A percentile compares a stretch with the other conserved stretches of the same genome.
These are phyloP conservation scores for Fusarium setosum DNA, from an alignment of 2,329 filamentous ascomycete species.

Conservation along the genomic window DNA sequence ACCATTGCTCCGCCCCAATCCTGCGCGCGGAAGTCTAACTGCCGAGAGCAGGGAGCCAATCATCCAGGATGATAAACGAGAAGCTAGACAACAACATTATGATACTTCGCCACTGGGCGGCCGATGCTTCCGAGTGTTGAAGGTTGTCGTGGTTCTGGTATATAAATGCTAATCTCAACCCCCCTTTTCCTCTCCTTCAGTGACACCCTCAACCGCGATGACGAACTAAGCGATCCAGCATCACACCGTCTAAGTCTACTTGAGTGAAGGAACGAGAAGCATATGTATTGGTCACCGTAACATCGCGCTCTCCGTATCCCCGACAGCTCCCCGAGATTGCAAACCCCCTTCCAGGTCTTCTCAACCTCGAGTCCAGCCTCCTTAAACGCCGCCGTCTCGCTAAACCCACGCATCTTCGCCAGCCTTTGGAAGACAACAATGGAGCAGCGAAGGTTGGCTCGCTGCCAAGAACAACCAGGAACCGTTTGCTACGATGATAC, in stretches of 20 bases:
- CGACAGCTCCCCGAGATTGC: constrained; percentile 68
- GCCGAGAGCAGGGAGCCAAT: constrained; percentile 17
- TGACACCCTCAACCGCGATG: neutral
- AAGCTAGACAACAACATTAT: neutral
- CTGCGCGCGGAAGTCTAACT: constrained; percentile 19
- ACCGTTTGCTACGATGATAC: constrained; percentile 77
- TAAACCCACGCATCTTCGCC: constrained; percentile 73
- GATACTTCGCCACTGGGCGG: constrained; percentile 25
- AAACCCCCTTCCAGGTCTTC: constrained; percentile 76
- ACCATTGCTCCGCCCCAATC: constrained; percentile 19
- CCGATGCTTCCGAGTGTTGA: neutral
- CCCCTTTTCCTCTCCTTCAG: neutral
- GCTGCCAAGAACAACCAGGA: constrained; percentile 81
- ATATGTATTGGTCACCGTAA: constrained; percentile 74
- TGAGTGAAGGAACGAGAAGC: constrained; percentile 71
- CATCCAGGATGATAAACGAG: neutral
- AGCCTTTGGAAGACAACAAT: constrained; percentile 72
- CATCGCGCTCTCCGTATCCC: constrained; percentile 70
- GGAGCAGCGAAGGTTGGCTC: constrained; percentile 72
- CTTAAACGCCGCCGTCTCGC: constrained; percentile 58
- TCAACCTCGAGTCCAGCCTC: constrained; percentile 69
- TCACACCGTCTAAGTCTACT: constrained; percentile 45
- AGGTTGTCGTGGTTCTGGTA: constrained; percentile 1
- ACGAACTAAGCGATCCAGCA: neutral
- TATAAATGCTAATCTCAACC: constrained; percentile 15